Evolutionary conservation across 1,139 yeast genomes (phyloP).

Genomic region (Maudiozyma humilis): DNA sequence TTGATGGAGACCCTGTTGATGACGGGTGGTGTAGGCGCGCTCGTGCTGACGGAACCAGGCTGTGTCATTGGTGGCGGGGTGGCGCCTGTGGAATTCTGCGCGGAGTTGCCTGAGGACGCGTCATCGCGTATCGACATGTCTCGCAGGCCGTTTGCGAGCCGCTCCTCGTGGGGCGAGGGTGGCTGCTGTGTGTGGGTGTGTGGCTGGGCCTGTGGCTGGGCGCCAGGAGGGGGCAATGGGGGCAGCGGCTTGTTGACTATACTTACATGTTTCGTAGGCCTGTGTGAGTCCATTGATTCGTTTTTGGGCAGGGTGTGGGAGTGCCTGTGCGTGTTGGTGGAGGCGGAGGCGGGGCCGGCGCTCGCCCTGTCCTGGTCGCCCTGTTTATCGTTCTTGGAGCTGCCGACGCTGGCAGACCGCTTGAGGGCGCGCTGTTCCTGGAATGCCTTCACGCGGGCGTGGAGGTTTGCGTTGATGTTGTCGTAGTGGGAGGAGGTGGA

Average conservation of each 20-base stretch:
- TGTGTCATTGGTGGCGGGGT: too few relatives aligned
- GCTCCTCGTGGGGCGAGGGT: too few relatives aligned
- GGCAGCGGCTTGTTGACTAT: constrained; percentile 29
- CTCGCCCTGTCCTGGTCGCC: background rate
- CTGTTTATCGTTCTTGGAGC: constrained; percentile 12
- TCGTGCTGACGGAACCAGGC: background rate
- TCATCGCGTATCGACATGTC: background rate
- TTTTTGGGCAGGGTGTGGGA: background rate
- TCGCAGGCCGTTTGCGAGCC: background rate
- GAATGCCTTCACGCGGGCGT: constrained; percentile 67
- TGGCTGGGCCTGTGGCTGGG: background rate
- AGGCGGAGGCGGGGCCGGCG: constrained; percentile 1
- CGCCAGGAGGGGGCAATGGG: constrained; percentile 18
- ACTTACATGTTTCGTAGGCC: constrained; percentile 1
- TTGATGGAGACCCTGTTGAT: constrained; percentile 1
- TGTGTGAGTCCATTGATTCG: background rate
- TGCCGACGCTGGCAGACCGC: constrained; percentile 27
- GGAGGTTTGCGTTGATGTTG: constrained; percentile 53
- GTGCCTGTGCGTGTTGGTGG: background rate
- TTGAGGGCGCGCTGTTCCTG: constrained; percentile 54
- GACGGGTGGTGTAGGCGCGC: background rate
- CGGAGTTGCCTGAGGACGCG: too few relatives aligned
- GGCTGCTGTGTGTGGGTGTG: too few relatives aligned
- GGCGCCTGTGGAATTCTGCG: too few relatives aligned
- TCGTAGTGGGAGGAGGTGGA: constrained; percentile 27